Percentiles rank a stretch among this genome's conserved stretches.
Conservation (phyloP, 495 filamentous ascomycete species). For the Extremus antarcticus region DNA sequence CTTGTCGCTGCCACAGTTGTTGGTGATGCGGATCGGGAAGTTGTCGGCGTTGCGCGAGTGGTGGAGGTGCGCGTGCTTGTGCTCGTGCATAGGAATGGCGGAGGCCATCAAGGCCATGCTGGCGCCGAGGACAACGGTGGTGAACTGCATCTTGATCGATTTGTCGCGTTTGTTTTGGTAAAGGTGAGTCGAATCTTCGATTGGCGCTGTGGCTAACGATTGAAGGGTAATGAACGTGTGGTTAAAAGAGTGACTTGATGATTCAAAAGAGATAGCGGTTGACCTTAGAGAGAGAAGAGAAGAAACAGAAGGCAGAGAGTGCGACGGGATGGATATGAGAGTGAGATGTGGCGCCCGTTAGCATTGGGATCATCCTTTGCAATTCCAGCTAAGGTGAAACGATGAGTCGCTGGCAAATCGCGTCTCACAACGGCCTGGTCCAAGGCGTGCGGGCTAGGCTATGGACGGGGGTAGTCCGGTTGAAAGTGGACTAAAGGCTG, state of each 20-base stretch:
- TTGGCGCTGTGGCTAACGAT: background rate
- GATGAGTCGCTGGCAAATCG: background rate
- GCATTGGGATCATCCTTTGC: background rate
- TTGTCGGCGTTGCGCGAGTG: conserved; percentile 1
- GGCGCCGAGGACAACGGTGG: background rate
- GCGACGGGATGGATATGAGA: background rate
- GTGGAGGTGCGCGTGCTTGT: background rate
- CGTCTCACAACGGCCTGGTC: background rate
- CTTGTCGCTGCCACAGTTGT: conserved; percentile 12
- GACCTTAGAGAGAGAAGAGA: background rate
- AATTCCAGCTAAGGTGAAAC: background rate
- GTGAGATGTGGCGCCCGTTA: background rate
- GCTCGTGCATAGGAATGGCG: background rate
- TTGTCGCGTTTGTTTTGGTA: background rate
- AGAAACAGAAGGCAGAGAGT: background rate
- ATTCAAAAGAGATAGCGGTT: background rate
- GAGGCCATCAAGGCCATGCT: background rate
- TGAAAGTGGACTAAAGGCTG: background rate
- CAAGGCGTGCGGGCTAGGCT: background rate
- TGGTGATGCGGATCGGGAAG: conserved; percentile 12
- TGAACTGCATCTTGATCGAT: background rate
- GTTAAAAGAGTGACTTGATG: background rate
- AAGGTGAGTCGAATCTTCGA: background rate
- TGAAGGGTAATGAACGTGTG: background rate
- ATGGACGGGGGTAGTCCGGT: background rate